These are phyloP conservation scores for Apocynum venetum DNA, from an alignment of 257 asterid genomes.

Conservation along the genomic window DNA sequence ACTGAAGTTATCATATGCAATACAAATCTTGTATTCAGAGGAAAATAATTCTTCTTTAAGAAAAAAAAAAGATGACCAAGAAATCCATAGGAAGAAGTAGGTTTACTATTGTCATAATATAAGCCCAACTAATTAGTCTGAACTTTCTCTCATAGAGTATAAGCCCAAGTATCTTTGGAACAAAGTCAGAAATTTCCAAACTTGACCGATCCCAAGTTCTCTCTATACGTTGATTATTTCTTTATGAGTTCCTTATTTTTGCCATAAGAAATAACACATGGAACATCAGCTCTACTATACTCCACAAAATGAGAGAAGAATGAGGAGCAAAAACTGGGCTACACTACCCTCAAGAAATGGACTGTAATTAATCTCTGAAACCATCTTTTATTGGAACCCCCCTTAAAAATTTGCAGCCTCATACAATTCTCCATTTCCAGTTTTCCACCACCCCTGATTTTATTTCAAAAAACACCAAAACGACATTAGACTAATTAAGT, in stretches of 20 bases:
- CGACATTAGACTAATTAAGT: too few species aligned
- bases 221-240: too few species aligned
- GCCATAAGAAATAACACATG: too few species aligned
- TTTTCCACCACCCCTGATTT: background rate
- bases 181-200: background rate
- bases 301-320: constrained; percentile 7
- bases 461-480: too few species aligned
- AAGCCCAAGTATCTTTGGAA: background rate
- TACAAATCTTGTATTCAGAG: too few species aligned
- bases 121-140: background rate
- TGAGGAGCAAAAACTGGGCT: constrained; percentile 8
- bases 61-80: too few species aligned
- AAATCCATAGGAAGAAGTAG: too few species aligned
- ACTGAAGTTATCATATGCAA: too few species aligned
- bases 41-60: too few species aligned
- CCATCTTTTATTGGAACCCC: background rate
- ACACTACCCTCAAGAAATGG: background rate
- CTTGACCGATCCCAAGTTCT: too few species aligned
- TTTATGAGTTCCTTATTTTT: too few species aligned
- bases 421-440: background rate
- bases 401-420: background rate
- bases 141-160: background rate
- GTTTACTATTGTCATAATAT: too few species aligned
- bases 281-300: background rate
- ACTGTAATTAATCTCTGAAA: background rate